Base-by-base conservation (phyloP, 2,329 filamentous ascomycete genomes). In the Hypoxylon sp. region DNA sequence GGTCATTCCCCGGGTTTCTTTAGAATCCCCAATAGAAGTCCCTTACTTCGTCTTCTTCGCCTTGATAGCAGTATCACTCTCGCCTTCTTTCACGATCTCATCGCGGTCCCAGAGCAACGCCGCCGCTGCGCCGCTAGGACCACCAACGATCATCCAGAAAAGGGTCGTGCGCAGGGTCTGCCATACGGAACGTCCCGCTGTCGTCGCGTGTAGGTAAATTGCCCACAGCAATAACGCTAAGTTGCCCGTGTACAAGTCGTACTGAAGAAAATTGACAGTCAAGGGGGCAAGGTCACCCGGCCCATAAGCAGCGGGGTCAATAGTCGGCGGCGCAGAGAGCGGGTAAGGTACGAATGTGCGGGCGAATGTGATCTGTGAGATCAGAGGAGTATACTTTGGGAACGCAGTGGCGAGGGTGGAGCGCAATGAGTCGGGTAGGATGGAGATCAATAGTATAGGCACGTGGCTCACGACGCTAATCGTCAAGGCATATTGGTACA, bases 21-120 rank as follows among this genome's bases (percentile, higher is more conserved):
- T 41, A 41, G 5, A 41, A 30, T 9, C 14, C n/a, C 38, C n/a
- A 41, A 41, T 5, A 17, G 2, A 21, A 28, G 2, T 13, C 5
- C 38, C 34, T 63, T 36, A 72, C 57, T 73, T 71, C 45, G 67
- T 71, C 71, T 68, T 74, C 19, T 70, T 74, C 17, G 34, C 63
- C 60, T 72, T 69, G 2, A 25, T 41, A 55, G 67, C 63, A 5
- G 62, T 61, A 52, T 66, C 52, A 43, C 57, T 65, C 52, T 77
- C 75, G 30, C 71, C 74, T 63, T 75, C 75, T 41, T 67, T 68
- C 2, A 76, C 74, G 23, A 75, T 64, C 38, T 69, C 69, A 41
- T 78, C 76, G 2, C 75, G 70, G 13, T 75, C 75, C 75, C 75
- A 76, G 43, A 71, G 60, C 57, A 78, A 60, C 25, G 71, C 71